Evolutionary conservation across 495 filamentous ascomycete species (phyloP), one percentile per base, ranked within the genome.

Genomic region (Chaetomium fimeti): DNA sequence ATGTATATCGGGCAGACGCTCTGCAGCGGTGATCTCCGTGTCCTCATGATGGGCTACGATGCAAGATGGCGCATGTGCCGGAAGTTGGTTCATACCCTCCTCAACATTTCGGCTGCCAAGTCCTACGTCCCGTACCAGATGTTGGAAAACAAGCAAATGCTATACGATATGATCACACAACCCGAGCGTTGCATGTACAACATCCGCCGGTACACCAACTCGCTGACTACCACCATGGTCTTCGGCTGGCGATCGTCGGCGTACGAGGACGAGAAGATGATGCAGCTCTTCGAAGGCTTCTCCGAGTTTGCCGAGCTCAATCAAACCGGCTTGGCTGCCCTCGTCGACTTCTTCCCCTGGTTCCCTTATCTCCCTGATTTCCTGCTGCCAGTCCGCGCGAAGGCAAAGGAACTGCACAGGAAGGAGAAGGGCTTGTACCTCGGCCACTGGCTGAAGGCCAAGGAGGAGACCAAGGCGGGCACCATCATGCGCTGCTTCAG

Each of bases 181-280:
- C 76, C 76, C 6, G 59, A 81, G 57, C 18, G 68, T 57, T 74
- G 81, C 69, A 63, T 81, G n/a, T 72, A 81, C 55, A 78, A 84
- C 65, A 79, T 85, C 52, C 76, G 82, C 13, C 77, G 83, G 49
- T 86, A 83, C 68, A 77, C 82, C 22, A 82, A 81, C 63, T 76
- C 83, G 6, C 71, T 85, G n/a, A 81, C 81, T 5, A 85, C 83
- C 9, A 81, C 77, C 27, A 85, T 85, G 80, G 74, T 83, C 8
- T 86, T 81, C 62, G 83, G 83, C 42, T 84, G 77, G 71, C 77
- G 83, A 16, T 79, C 78, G 5, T 66, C 76, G 0, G 76, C 72
- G 6, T 78, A 78, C 61, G 76, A 85, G 18, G 82, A 86, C 60
- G 63, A 74, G 16, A 83, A 82, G 48, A 73, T 85, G 68, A 72